phyloP scores from a whole-genome alignment of 78 protist species.

The Emiliania huxleyi region DNA sequence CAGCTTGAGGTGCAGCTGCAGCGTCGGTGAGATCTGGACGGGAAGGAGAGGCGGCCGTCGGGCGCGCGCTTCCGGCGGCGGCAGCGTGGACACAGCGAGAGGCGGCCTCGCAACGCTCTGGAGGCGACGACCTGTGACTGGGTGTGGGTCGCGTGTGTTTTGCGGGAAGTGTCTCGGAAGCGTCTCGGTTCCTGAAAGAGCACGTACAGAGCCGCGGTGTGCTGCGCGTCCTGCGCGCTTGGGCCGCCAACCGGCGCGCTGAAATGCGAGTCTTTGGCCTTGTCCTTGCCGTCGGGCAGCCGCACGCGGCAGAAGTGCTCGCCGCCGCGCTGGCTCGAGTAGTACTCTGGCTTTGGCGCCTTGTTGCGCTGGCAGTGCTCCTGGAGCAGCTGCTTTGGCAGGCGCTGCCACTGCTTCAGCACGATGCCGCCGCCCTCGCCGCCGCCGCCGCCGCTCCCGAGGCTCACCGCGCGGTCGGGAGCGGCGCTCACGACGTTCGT shows the following conservation, averaged over 20 bases:
- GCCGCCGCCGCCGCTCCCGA: neutral
- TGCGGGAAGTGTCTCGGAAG: too few relatives aligned
- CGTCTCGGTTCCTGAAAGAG: too few relatives aligned
- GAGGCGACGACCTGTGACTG: too few relatives aligned
- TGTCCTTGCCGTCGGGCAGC: too few relatives aligned
- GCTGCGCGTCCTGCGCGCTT: neutral
- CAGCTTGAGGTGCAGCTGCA: neutral
- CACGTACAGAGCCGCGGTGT: neutral
- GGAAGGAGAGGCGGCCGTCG: too few relatives aligned
- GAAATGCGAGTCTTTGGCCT: too few relatives aligned
- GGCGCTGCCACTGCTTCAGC: conserved; percentile 11
- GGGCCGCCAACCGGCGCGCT: neutral
- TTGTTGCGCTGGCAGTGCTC: neutral
- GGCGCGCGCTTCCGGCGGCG: too few relatives aligned
- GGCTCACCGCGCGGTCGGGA: neutral
- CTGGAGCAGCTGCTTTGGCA: conserved; percentile 20
- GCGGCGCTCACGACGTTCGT: neutral
- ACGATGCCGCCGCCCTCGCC: neutral
- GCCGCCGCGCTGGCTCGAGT: neutral
- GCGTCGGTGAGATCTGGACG: neutral
- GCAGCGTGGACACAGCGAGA: too few relatives aligned
- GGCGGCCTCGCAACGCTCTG: too few relatives aligned
- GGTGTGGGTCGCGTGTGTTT: too few relatives aligned
- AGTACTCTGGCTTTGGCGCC: neutral
- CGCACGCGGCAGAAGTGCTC: too few relatives aligned